phyloP scores from a whole-genome alignment of 305 asterid genomes.

The Solanum hybrid region DNA sequence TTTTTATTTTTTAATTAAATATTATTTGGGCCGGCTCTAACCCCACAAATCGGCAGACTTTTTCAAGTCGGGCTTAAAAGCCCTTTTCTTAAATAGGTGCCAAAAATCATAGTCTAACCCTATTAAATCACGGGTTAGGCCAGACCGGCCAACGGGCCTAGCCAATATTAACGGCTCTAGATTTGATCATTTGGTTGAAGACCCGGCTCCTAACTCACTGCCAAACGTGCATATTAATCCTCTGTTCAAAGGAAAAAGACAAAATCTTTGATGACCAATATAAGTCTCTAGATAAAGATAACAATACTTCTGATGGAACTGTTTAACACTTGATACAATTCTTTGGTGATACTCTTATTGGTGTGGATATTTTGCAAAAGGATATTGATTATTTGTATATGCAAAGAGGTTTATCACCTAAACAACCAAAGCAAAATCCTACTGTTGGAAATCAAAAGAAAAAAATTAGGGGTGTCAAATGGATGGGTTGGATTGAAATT shows the following conservation, averaged over 20 bases:
- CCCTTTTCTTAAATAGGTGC: not conserved
- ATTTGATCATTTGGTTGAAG: not conserved
- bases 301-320: not conserved
- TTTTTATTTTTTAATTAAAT: too few species aligned
- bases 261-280: not conserved
- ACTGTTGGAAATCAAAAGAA: not conserved
- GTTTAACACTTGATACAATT: not conserved
- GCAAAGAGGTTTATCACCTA: not conserved
- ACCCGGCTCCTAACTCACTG: not conserved
- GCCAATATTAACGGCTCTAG: not conserved
- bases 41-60: too few species aligned
- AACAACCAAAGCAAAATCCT: not conserved
- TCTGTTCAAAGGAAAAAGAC: not conserved
- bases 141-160: not conserved
- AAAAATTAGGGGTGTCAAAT: not conserved
- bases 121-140: not conserved
- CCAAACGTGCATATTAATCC: not conserved
- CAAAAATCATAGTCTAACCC: too few species aligned
- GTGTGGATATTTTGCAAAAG: not conserved
- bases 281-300: not conserved
- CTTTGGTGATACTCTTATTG: not conserved
- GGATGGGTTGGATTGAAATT: not conserved
- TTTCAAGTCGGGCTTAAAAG: not conserved
- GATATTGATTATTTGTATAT: not conserved
- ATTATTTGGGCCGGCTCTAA: not conserved